Conservation (phyloP, 768 basidiomycete genomes). For the Myochromella boudieri region DNA sequence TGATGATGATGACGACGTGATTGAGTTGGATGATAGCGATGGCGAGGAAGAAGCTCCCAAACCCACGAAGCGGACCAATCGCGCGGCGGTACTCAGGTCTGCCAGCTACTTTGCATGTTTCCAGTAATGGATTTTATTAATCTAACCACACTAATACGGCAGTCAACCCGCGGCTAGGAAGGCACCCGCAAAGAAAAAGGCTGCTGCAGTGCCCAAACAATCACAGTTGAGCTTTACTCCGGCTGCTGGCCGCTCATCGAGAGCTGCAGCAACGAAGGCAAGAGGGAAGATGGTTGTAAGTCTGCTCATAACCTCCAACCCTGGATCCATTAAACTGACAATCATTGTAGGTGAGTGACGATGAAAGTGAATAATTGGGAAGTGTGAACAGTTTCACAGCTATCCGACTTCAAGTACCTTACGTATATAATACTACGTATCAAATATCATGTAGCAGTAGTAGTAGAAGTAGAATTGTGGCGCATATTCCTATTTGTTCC, state of each 20-base stretch:
- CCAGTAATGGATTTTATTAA: neutral
- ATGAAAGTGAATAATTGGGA: too few relatives aligned
- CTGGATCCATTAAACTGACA: neutral
- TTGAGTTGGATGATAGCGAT: slow-evolving; percentile 55
- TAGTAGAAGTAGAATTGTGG: too few relatives aligned
- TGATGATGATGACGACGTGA: slow-evolving; percentile 50
- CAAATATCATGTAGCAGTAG: too few relatives aligned
- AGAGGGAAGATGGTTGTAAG: slow-evolving; percentile 59
- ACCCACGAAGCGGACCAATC: slow-evolving; percentile 54
- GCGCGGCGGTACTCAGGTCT: slow-evolving; percentile 67
- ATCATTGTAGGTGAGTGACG: slow-evolving; percentile 24
- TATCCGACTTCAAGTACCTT: too few relatives aligned
- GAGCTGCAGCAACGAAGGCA: slow-evolving; percentile 71
- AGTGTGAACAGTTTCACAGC: too few relatives aligned
- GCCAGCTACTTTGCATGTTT: slow-evolving; percentile 8
- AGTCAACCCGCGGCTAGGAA: slow-evolving; percentile 45
- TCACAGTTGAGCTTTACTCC: slow-evolving; percentile 65
- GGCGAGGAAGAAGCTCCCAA: slow-evolving; percentile 51
- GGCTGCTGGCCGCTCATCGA: slow-evolving; percentile 50
- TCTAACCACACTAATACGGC: neutral
- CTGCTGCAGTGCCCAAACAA: slow-evolving; percentile 53
- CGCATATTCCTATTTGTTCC: too few relatives aligned
- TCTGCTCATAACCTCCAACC: neutral
- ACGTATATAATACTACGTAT: too few relatives aligned
- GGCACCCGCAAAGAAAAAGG: slow-evolving; percentile 51